Conservation (phyloP, 1,284 basidiomycete species). For the Neonothopanus nambi region DNA sequence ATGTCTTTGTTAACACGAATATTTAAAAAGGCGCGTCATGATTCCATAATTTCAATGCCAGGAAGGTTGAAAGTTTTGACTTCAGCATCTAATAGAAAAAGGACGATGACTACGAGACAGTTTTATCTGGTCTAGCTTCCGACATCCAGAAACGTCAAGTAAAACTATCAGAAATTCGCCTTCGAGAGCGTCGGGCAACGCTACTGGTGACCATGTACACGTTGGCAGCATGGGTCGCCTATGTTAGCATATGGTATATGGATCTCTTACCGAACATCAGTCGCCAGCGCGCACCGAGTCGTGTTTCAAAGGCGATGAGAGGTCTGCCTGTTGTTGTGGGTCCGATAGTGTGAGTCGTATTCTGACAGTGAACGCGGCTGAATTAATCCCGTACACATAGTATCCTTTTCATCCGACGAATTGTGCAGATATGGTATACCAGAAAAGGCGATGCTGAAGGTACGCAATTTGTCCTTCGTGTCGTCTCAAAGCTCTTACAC, state of each 20-base stretch:
- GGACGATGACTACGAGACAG: slow-evolving; percentile 70
- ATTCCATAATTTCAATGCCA: background rate
- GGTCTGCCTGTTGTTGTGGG: slow-evolving; percentile 66
- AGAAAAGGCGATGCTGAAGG: slow-evolving; percentile 87
- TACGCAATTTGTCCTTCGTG: slow-evolving; percentile 33
- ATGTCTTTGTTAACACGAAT: slow-evolving; percentile 14
- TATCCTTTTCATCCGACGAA: slow-evolving; percentile 79
- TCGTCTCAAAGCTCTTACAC: background rate
- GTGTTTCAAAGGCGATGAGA: slow-evolving; percentile 48
- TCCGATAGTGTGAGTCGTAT: slow-evolving; percentile 72
- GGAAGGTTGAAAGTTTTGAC: background rate
- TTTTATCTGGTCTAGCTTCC: slow-evolving; percentile 62
- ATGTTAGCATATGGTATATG: slow-evolving; percentile 83
- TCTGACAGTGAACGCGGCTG: background rate
- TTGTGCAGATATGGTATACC: slow-evolving; percentile 87
- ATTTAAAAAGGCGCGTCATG: slow-evolving; percentile 2
- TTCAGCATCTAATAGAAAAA: slow-evolving; percentile 27
- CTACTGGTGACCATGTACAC: slow-evolving; percentile 84
- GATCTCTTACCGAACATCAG: slow-evolving; percentile 48
- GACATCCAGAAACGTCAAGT: slow-evolving; percentile 77
- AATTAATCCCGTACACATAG: slow-evolving; percentile 40
- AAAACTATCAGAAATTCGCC: slow-evolving; percentile 83
- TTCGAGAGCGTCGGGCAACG: slow-evolving; percentile 82
- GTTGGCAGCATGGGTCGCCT: slow-evolving; percentile 77
- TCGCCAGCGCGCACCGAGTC: slow-evolving; percentile 13